Base-by-base conservation (phyloP, 805 yeast genomes). In the Spathaspora passalidarum region DNA sequence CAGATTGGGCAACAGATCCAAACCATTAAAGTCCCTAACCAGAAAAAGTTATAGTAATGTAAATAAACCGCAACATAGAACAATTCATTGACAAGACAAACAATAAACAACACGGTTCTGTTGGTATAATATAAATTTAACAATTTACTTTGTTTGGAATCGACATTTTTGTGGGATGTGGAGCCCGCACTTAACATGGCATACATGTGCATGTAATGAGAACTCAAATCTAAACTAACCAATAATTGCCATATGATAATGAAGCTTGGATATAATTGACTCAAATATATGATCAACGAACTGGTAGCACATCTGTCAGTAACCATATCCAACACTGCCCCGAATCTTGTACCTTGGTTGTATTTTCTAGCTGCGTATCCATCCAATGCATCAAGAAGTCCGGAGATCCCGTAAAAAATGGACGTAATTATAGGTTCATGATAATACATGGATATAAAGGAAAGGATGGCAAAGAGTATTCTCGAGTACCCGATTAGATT, bases 141-240 rank as follows among this genome's bases (percentile, higher is more conserved):
- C 47, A 94, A 73, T 73, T 81, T 77, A 51, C 86, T 83, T 25
- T 82, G 76, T 54, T 83, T 81, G 56, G 81, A 76, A 46, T 81
- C 85, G 45, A 95, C 86, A 51, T 80, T 78, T 73, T 94, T 94
- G 69, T 94, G 99, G 37, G 91, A 81, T 8, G 78, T 63, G 3
- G 86, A 82, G 16, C 98, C 98, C 32, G 82, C 72, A 44, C 83
- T 77, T 56, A 91, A 72, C 69, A 89, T 86, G 36, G 98, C 96
- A 65, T 91, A 91, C 99, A 94, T 94, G 71, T 94, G 99, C 87
- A 94, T 88, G 70, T 94, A 94, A 64, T 94, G 99, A 43, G 96
- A 86, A 2, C 97, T 90, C 57, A 94, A 76, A 54, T 87, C 95
- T 56, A 94, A 73, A 9, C 95, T 86, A 42, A 91, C 82, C 55